phyloP scores from a whole-genome alignment of 208 protist species.

The Angomonas desouzai region DNA sequence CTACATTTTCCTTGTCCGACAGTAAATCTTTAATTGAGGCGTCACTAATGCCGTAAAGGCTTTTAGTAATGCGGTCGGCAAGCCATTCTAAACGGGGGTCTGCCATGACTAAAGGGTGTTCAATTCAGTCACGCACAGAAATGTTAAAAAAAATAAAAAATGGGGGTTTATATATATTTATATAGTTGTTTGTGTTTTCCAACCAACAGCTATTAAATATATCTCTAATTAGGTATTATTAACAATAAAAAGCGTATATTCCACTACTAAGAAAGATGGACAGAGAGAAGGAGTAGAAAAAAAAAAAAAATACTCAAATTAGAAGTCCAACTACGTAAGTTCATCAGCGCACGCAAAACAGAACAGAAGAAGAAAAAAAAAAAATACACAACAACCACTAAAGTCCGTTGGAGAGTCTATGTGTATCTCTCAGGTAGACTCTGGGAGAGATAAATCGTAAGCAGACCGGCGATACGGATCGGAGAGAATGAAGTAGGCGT shows the following conservation, averaged over 20 bases:
- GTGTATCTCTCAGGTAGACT: neutral
- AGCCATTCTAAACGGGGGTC: constrained; percentile 83
- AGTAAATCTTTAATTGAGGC: constrained; percentile 56
- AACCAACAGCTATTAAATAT: too few species aligned
- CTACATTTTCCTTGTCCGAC: constrained; percentile 25
- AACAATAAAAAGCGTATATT: constrained; percentile 13
- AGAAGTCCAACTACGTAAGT: neutral
- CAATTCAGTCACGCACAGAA: too few species aligned
- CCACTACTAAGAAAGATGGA: constrained; percentile 4
- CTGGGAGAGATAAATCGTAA: constrained; percentile 81
- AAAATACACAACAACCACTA: too few species aligned
- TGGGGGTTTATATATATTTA: constrained; percentile 1
- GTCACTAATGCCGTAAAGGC: constrained; percentile 57
- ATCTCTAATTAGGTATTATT: too few species aligned
- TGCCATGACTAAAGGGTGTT: too few species aligned
- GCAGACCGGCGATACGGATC: constrained; percentile 85
- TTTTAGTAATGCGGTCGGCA: constrained; percentile 38
- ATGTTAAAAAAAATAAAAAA: constrained; percentile 22
- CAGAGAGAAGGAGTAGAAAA: neutral
- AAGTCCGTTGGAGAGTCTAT: too few species aligned
- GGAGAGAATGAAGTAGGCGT: constrained; percentile 94
- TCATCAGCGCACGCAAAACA: neutral
- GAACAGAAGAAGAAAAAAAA: too few species aligned
- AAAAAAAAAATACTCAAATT: constrained; percentile 9
- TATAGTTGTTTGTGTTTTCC: neutral